Conservation (phyloP, 441 rosid genomes). For the Populus trichocarpa region DNA sequence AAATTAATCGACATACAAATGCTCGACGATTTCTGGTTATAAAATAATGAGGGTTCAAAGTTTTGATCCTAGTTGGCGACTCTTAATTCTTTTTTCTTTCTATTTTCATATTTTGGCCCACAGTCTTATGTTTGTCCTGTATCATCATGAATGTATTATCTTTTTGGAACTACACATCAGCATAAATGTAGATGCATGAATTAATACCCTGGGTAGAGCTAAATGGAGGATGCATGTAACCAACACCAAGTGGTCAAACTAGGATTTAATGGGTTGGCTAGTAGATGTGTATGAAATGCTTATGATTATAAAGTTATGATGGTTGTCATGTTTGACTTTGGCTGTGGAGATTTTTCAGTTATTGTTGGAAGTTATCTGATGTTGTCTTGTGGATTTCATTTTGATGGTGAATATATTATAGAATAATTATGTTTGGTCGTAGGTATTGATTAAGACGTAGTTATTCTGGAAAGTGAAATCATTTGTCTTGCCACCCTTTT, state of each 20-base stretch:
- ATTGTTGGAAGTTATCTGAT: background rate
- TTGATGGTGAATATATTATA: background rate
- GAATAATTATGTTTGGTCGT: background rate
- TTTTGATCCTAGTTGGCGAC: background rate
- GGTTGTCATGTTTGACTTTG: slow-evolving; percentile 9
- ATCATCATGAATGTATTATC: background rate
- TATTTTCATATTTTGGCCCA: background rate
- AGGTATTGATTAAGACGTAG: slow-evolving; percentile 2
- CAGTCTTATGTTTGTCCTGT: background rate
- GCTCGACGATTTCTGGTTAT: background rate
- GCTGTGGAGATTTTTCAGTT: background rate
- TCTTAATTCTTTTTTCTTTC: background rate
- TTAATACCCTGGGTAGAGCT: background rate
- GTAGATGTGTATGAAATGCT: background rate
- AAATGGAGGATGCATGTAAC: background rate
- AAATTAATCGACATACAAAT: slow-evolving; percentile 1
- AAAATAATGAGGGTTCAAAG: background rate
- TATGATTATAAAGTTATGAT: background rate
- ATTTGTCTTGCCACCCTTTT: background rate
- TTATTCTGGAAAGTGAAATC: background rate
- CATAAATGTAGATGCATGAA: background rate
- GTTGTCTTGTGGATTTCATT: background rate
- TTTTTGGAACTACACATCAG: background rate
- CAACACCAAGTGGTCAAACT: background rate
- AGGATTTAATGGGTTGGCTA: background rate